These are phyloP conservation scores for Trypanosoma scelopori DNA, from an alignment of 208 protist species.

Conservation along the genomic window DNA sequence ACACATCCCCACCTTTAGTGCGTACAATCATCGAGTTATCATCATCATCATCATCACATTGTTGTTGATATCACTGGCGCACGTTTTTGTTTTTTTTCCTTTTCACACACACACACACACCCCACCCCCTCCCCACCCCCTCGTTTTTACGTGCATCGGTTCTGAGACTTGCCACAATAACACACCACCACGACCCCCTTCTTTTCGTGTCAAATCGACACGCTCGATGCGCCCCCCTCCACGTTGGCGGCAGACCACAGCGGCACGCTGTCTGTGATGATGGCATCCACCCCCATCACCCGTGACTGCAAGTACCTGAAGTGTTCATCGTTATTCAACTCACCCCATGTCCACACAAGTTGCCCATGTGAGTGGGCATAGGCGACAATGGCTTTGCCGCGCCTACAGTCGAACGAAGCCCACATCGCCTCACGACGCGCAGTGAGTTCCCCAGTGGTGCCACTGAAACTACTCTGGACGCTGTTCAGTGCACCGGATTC, in stretches of 20 bases:
- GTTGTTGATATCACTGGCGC: no score
- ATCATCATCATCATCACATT: no score
- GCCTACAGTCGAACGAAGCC: conserved; percentile 37
- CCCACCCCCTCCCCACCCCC: no score
- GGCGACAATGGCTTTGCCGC: conserved; percentile 41
- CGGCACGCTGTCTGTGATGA: conserved; percentile 75
- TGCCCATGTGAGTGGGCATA: conserved; percentile 50
- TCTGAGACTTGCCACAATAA: no score
- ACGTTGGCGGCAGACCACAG: conserved; percentile 20
- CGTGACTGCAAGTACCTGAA: conserved; percentile 55
- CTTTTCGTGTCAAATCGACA: no score
- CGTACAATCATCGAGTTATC: no score
- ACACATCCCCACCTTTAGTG: no score
- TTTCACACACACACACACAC: no score
- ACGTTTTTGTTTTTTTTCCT: no score
- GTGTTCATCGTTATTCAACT: conserved; percentile 53
- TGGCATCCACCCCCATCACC: conserved; percentile 62
- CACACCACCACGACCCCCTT: no score
- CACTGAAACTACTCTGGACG: neutral
- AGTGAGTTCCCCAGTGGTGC: neutral
- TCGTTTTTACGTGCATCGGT: no score
- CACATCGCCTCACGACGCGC: conserved; percentile 19
- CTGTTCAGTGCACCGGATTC: neutral
- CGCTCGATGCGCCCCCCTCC: no score
- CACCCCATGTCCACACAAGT: conserved; percentile 79